A percentile compares a stretch with the other conserved stretches of the same genome.
Conservation (phyloP, 768 basidiomycete genomes). For the Mycena kentingensis region DNA sequence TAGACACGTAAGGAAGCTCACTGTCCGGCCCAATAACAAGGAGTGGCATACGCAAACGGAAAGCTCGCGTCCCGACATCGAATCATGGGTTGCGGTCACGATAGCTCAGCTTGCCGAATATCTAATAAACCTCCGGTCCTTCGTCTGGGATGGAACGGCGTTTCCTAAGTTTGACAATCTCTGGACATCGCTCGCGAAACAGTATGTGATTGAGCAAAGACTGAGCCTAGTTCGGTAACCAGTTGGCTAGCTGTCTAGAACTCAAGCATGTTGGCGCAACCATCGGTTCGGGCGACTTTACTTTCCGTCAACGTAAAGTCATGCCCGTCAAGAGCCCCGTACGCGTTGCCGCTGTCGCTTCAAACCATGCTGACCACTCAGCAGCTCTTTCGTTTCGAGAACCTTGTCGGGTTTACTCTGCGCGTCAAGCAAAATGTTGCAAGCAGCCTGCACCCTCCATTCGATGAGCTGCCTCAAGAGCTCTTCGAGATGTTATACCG, state of each 20-base stretch:
- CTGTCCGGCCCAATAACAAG: slow-evolving; percentile 21
- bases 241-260: slow-evolving; percentile 11
- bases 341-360: not conserved
- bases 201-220: slow-evolving; percentile 2
- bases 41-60: slow-evolving; percentile 13
- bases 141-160: slow-evolving; percentile 20
- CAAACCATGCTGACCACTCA: not conserved
- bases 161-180: slow-evolving; percentile 19
- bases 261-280: slow-evolving; percentile 19
- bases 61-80: slow-evolving; percentile 17
- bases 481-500: slow-evolving; percentile 21
- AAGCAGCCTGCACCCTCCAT: slow-evolving; percentile 21
- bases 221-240: not conserved
- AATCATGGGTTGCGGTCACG: slow-evolving; percentile 22
- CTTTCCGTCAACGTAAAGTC: slow-evolving; percentile 19
- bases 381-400: slow-evolving; percentile 19
- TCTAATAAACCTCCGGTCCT: slow-evolving; percentile 16
- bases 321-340: slow-evolving; percentile 22
- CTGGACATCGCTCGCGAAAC: slow-evolving; percentile 13
- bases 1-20: slow-evolving; percentile 14
- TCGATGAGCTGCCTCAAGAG: slow-evolving; percentile 22
- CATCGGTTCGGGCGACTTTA: slow-evolving; percentile 21
- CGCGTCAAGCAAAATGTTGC: slow-evolving; percentile 21
- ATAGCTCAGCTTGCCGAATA: slow-evolving; percentile 19
- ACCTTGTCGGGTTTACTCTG: slow-evolving; percentile 18